Percentiles rank a stretch among this genome's conserved stretches.
Evolutionary conservation across 1,284 basidiomycete species (phyloP).

Genomic region (Agaricales sp.): DNA sequence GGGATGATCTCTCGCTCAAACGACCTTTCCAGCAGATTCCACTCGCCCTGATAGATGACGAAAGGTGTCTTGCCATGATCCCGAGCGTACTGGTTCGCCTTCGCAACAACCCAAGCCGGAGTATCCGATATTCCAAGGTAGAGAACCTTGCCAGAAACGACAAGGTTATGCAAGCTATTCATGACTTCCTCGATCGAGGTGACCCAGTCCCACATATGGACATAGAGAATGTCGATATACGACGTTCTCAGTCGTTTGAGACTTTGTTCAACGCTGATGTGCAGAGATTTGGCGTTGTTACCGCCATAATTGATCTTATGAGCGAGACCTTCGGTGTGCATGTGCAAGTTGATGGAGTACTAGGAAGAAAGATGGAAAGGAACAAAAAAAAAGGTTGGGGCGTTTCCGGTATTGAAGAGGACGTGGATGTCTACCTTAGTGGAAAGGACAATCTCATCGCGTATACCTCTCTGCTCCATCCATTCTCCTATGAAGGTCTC

Average conservation of each 20-base stretch:
- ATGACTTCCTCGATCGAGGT: slow-evolving; percentile 25
- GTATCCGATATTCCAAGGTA: slow-evolving; percentile 21
- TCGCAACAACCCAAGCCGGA: slow-evolving; percentile 17
- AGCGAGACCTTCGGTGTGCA: slow-evolving; percentile 10
- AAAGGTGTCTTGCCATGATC: slow-evolving; percentile 27
- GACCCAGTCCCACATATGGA: slow-evolving; percentile 14
- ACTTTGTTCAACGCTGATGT: slow-evolving; percentile 19
- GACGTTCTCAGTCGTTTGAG: slow-evolving; percentile 30
- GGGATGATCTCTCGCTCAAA: slow-evolving; percentile 22
- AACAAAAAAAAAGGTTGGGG: background rate
- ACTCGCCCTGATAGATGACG: slow-evolving; percentile 28
- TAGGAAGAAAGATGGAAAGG: too few relatives aligned
- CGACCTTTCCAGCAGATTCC: slow-evolving; percentile 17
- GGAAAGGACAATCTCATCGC: background rate
- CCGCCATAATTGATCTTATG: slow-evolving; percentile 21
- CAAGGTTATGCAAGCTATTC: slow-evolving; percentile 20
- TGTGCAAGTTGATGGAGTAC: slow-evolving; percentile 15
- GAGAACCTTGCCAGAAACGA: slow-evolving; percentile 19
- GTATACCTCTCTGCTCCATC: background rate
- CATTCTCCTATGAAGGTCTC: background rate
- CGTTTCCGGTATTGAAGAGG: background rate
- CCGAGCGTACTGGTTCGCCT: slow-evolving; percentile 17
- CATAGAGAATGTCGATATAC: slow-evolving; percentile 24
- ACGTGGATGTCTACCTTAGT: background rate
- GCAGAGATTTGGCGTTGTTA: slow-evolving; percentile 21